Evolutionary conservation across 495 filamentous ascomycete species (phyloP).

Genomic region (Xylaria palmicola): DNA sequence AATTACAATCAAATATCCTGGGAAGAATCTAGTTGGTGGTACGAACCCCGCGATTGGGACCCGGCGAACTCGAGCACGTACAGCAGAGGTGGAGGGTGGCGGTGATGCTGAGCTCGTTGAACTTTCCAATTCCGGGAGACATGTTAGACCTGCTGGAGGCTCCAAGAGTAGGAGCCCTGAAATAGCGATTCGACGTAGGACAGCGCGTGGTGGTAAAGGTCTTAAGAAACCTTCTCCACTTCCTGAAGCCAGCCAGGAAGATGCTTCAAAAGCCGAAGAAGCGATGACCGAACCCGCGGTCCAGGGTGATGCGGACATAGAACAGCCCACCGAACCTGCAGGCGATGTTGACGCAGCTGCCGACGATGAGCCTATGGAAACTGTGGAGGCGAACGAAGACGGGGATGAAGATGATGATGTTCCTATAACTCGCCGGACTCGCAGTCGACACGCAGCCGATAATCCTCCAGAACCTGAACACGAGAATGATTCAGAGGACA

Average conservation of each 20-base stretch:
- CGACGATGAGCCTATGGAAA: conserved; percentile 33
- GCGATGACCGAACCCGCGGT: conserved; percentile 25
- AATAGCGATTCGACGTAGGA: conserved; percentile 39
- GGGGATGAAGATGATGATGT: conserved; percentile 69
- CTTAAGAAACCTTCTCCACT: conserved; percentile 58
- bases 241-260: conserved; percentile 58
- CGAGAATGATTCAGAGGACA: conserved; percentile 33
- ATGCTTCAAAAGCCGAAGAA: conserved; percentile 21
- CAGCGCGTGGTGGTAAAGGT: conserved; percentile 62
- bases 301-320: conserved; percentile 13
- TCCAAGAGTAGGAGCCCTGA: conserved; percentile 66
- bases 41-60: conserved; percentile 28
- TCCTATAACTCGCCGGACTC: conserved; percentile 54
- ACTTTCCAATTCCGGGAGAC: conserved; percentile 74
- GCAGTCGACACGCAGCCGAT: conserved; percentile 33
- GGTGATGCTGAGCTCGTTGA: conserved; percentile 36
- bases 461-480: conserved; percentile 36
- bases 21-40: conserved; percentile 15
- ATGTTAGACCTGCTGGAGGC: conserved; percentile 55
- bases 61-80: conserved; percentile 45
- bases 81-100: conserved; percentile 43
- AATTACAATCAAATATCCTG: conserved; percentile 27
- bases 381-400: conserved; percentile 47
- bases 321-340: conserved; percentile 12
- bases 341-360: conserved; percentile 40